Conservation (phyloP, 306 rosid genomes). For the Casuarina glauca region DNA sequence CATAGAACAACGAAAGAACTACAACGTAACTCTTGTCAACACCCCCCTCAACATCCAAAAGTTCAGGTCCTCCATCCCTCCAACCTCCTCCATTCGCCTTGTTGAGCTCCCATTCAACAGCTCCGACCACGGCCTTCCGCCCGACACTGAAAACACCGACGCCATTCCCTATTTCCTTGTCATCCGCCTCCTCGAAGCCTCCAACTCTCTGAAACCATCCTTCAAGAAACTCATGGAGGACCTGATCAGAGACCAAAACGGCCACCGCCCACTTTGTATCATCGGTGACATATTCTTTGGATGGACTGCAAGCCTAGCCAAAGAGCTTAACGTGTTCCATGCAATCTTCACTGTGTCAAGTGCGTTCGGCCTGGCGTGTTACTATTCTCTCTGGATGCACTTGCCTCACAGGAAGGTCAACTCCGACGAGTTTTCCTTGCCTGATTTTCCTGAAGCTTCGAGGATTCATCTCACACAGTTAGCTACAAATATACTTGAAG, state of each 20-base stretch:
- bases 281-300: conserved; percentile 69
- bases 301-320: conserved; percentile 60
- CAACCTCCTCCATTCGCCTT: conserved; percentile 45
- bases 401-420: conserved; percentile 50
- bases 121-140: conserved; percentile 59
- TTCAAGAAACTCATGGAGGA: conserved; percentile 40
- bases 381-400: conserved; percentile 65
- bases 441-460: conserved; percentile 61
- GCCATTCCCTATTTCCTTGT: conserved; percentile 53
- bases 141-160: conserved; percentile 61
- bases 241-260: conserved; percentile 12
- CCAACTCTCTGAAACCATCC: conserved; percentile 35
- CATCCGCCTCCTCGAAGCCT: conserved; percentile 52
- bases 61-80: conserved; percentile 49
- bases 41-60: conserved; percentile 50
- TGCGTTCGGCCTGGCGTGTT: conserved; percentile 67
- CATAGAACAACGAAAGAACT: conserved; percentile 28
- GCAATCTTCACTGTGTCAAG: conserved; percentile 45
- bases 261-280: conserved; percentile 36
- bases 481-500: conserved; percentile 44
- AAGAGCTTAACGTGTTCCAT: conserved; percentile 50
- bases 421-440: conserved; percentile 34
- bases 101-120: conserved; percentile 45
- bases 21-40: conserved; percentile 41
- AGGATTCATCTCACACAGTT: conserved; percentile 51